Evolutionary conservation across 257 asterid genomes (phyloP).

Genomic region (Mentha longifolia): DNA sequence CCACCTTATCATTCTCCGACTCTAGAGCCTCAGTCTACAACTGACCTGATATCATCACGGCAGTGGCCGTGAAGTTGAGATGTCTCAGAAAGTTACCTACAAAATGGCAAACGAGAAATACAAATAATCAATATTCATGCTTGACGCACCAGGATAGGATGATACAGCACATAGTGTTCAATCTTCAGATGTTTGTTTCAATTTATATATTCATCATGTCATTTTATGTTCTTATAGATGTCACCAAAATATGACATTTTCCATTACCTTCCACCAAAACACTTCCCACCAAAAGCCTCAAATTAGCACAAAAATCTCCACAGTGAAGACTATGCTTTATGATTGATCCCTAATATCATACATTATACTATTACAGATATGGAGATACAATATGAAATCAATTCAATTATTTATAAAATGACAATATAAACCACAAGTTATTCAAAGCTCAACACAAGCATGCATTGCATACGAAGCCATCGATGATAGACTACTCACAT

Average conservation of each 20-base stretch:
- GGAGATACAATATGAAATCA: neutral
- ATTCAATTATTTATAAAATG: neutral
- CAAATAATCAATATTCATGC: too few relatives aligned
- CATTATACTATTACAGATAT: neutral
- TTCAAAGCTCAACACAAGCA: neutral
- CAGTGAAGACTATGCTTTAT: too few relatives aligned
- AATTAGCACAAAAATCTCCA: too few relatives aligned
- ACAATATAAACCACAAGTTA: neutral
- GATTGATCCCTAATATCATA: too few relatives aligned
- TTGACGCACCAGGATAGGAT: neutral
- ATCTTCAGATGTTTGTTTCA: neutral
- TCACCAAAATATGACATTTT: too few relatives aligned
- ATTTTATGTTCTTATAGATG: too few relatives aligned
- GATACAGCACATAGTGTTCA: neutral
- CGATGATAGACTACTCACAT: slow-evolving; percentile 55
- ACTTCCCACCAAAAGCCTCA: too few relatives aligned
- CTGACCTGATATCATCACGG: too few relatives aligned
- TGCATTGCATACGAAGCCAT: neutral
- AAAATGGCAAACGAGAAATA: too few relatives aligned
- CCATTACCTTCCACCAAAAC: too few relatives aligned
- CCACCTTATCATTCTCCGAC: neutral
- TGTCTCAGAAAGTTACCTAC: slow-evolving; percentile 8
- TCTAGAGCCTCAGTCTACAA: too few relatives aligned
- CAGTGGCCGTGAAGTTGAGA: too few relatives aligned
- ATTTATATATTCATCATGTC: neutral